Evolutionary conservation across 1,284 basidiomycete species (phyloP), one percentile per base, ranked within the genome.

Genomic region (Sporisorium graminicola): DNA sequence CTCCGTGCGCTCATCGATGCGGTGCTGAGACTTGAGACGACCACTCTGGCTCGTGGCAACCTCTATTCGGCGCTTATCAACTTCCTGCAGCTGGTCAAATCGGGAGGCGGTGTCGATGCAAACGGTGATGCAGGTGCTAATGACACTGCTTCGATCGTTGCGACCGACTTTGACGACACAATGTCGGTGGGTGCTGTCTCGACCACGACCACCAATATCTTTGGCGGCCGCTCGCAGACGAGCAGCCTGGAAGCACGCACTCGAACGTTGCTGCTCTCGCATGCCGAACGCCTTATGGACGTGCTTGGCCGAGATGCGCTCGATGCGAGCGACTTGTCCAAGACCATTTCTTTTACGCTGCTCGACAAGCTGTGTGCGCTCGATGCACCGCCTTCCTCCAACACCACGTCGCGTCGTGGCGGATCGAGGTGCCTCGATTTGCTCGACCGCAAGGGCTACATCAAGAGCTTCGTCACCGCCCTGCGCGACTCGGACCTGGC

Each of bases 241-340:
- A 70, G 44, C 61, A 86, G 87, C 3, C 86, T 94, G n/a, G 90
- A 92, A 65, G 81, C 86, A 10, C 90, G 90, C 1, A 91, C 91
- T 9, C 66, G 66, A 29, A 64, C 86, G 92, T 9, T 92, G 58
- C 87, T 90, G 33, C 88, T 91, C 62, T 71, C 85, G 1, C 84
- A 86, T 37, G 86, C 87, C 52, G 95, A 97, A 66, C 89, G 92
- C 4, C 87, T 99, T 22, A 88, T 95, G 0, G 87, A 91, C 0
- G 88, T 91, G n/a, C 88, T 98, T 29, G 91, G 93, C 40, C 89
- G 94, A 20, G 96, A 99, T 83, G 95, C 94, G 0, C 92, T 95
- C 65, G 95, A 98, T 79, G 95, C 94, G 12, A 91, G 92, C 31
- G 95, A 98, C 84, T 93, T 98, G 0, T 98, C 95, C 95, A 94